These are phyloP conservation scores for Neurospora discreta DNA, from an alignment of 495 filamentous ascomycete genomes.

Conservation along the genomic window DNA sequence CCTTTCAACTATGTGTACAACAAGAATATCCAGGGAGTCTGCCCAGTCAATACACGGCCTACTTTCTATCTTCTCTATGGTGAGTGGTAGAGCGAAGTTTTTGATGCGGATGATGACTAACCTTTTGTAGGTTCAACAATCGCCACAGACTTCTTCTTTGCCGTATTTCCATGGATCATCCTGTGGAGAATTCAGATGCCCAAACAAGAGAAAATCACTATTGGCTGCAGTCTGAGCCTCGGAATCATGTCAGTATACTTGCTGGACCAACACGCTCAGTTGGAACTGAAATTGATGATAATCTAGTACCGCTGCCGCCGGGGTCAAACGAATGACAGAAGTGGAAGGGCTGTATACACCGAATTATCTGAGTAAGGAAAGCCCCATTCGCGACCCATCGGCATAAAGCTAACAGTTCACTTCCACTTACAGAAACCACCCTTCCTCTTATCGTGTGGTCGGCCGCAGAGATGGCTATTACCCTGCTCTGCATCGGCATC, in stretches of 20 bases:
- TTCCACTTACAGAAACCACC: constrained; percentile 11
- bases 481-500: constrained; percentile 19
- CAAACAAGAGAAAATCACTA: constrained; percentile 33
- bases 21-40: constrained; percentile 8
- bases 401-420: neutral
- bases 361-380: constrained; percentile 8
- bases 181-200: constrained; percentile 40
- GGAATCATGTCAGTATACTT: constrained; percentile 32
- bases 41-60: constrained; percentile 12
- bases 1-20: constrained; percentile 15
- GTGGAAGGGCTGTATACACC: constrained; percentile 11
- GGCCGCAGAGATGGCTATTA: constrained; percentile 14
- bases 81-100: neutral
- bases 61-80: constrained; percentile 13
- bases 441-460: constrained; percentile 18
- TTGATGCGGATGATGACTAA: neutral
- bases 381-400: neutral
- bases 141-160: constrained; percentile 36
- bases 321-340: constrained; percentile 13
- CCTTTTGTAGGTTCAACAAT: constrained; percentile 7
- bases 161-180: constrained; percentile 34
- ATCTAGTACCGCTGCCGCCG: constrained; percentile 12
- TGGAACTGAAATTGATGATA: neutral
- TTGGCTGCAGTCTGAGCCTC: constrained; percentile 37
- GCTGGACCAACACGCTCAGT: neutral